Evolutionary conservation across 2,329 filamentous ascomycete genomes (phyloP).

Genomic region (Lachnellula occidentalis): DNA sequence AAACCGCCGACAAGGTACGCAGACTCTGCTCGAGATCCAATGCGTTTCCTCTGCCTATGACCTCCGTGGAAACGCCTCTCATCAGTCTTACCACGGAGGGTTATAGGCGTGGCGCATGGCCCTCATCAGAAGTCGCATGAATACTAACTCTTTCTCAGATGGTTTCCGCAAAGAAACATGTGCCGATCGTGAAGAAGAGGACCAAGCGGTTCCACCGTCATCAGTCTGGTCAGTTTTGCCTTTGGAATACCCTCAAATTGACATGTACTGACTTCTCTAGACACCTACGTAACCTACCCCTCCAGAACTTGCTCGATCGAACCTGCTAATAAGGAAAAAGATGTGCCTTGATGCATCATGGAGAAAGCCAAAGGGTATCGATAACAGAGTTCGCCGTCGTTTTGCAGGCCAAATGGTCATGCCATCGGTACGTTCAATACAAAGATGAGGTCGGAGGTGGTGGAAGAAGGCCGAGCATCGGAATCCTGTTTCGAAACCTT

Average conservation of each 20-base stretch:
- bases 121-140: too few species aligned
- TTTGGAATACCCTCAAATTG: conserved; percentile 41
- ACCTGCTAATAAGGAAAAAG: too few species aligned
- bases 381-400: conserved; percentile 93
- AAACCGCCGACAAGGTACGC: conserved; percentile 30
- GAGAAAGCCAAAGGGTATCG: conserved; percentile 99
- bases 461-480: neutral
- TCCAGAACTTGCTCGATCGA: too few species aligned
- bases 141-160: conserved; percentile 53
- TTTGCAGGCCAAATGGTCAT: conserved; percentile 95
- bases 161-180: conserved; percentile 98
- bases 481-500: neutral
- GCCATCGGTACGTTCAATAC: conserved; percentile 77
- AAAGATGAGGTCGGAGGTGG: conserved; percentile 1
- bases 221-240: conserved; percentile 51
- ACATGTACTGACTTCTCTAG: conserved; percentile 55
- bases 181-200: conserved; percentile 99
- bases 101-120: too few species aligned
- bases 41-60: too few species aligned
- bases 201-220: neutral
- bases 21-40: neutral
- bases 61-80: too few species aligned
- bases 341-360: conserved; percentile 55
- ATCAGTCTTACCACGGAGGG: too few species aligned
- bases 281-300: too few species aligned